Evolutionary conservation across 345 rosid species (phyloP).

Genomic region (Brassica nigra): DNA sequence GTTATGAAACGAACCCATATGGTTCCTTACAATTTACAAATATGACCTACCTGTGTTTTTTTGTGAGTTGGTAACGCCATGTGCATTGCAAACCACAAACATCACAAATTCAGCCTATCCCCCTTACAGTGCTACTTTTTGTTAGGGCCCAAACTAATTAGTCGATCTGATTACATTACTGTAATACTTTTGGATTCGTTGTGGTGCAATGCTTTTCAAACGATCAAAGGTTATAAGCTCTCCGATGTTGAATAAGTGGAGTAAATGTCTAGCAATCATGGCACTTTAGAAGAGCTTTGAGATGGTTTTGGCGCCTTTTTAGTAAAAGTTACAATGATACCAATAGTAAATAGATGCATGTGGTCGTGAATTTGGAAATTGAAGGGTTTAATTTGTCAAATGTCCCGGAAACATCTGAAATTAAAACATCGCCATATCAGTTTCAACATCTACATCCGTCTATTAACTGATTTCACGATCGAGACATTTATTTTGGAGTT

Average conservation of each 20-base stretch:
- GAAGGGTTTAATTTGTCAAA: neutral
- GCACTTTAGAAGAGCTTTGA: neutral
- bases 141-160: conserved; percentile 17
- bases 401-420: neutral
- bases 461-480: neutral
- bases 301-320: neutral
- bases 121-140: neutral
- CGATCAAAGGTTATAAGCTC: neutral
- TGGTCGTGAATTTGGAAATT: neutral
- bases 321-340: neutral
- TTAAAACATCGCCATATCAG: neutral
- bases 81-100: conserved; percentile 27
- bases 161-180: conserved; percentile 5
- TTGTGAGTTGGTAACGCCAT: conserved; percentile 8
- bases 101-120: conserved; percentile 18
- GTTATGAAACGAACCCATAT: conserved; percentile 10
- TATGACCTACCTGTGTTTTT: conserved; percentile 26
- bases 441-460: neutral
- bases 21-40: conserved; percentile 31
- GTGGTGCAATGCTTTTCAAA: neutral
- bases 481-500: neutral
- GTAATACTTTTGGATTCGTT: neutral
- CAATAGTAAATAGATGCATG: neutral
- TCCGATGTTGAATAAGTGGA: neutral
- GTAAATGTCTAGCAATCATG: neutral